Evolutionary conservation across 2,329 filamentous ascomycete species (phyloP).

Genomic region (Aspergillus fijiensis): DNA sequence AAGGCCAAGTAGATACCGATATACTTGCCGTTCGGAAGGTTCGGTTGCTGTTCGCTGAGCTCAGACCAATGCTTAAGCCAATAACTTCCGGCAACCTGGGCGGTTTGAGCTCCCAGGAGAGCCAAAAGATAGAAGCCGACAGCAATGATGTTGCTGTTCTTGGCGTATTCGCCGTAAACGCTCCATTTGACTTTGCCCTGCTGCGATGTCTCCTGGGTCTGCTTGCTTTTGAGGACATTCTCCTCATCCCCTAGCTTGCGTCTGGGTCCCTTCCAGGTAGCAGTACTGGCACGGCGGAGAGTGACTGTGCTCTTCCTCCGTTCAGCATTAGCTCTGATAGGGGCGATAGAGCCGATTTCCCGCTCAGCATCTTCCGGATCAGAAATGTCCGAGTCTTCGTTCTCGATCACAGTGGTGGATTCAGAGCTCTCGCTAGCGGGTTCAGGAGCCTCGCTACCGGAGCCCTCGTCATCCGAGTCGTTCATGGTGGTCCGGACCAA

Average conservation of each 20-base stretch:
- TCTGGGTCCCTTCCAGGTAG: slow-evolving; percentile 81
- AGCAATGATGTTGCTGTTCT: slow-evolving; percentile 84
- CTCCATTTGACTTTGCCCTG: slow-evolving; percentile 98
- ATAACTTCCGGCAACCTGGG: slow-evolving; percentile 77
- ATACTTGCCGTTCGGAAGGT: slow-evolving; percentile 80
- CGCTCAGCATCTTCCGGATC: slow-evolving; percentile 66
- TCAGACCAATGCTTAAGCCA: slow-evolving; percentile 97
- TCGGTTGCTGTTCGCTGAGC: slow-evolving; percentile 65
- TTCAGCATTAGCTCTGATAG: slow-evolving; percentile 67
- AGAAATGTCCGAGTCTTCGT: slow-evolving; percentile 50
- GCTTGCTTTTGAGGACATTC: slow-evolving; percentile 70
- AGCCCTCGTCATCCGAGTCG: slow-evolving; percentile 43
- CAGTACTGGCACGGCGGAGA: slow-evolving; percentile 83
- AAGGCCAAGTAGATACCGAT: slow-evolving; percentile 95
- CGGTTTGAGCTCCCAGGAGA: slow-evolving; percentile 76
- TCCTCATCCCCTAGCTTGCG: slow-evolving; percentile 84
- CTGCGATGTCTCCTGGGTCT: slow-evolving; percentile 83
- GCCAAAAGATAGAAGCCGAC: slow-evolving; percentile 77
- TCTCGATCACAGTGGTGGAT: slow-evolving; percentile 52
- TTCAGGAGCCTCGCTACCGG: slow-evolving; percentile 54
- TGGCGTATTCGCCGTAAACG: slow-evolving; percentile 92
- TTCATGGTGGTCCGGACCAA: slow-evolving; percentile 72
- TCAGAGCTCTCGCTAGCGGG: slow-evolving; percentile 68
- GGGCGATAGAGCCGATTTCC: slow-evolving; percentile 69
- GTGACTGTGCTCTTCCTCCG: slow-evolving; percentile 71